phyloP scores from a whole-genome alignment of 2,329 filamentous ascomycete species.

The Claviceps sp. region DNA sequence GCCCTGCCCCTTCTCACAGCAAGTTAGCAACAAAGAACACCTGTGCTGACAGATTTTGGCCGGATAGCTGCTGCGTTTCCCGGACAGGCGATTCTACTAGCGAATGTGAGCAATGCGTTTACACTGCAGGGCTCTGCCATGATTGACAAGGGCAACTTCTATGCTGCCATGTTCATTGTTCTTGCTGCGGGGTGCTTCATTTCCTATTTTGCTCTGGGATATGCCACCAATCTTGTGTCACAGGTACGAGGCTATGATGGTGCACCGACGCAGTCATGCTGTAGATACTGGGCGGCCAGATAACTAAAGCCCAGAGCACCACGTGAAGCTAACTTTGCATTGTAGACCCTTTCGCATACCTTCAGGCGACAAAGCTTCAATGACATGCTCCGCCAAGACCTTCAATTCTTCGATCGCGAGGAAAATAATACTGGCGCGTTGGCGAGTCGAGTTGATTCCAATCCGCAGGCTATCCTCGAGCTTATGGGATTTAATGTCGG shows the following conservation, averaged over 20 bases:
- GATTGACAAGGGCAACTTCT: conserved; percentile 33
- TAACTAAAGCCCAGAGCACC: background rate
- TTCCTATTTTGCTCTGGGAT: conserved; percentile 28
- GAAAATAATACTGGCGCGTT: conserved; percentile 27
- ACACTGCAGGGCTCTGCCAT: conserved; percentile 18
- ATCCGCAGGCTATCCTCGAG: conserved; percentile 26
- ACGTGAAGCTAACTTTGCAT: background rate
- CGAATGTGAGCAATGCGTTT: conserved; percentile 28
- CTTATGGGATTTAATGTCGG: conserved; percentile 29
- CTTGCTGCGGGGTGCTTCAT: conserved; percentile 31
- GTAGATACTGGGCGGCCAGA: background rate
- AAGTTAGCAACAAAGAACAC: too few relatives aligned
- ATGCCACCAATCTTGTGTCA: conserved; percentile 20
- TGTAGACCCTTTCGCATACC: conserved; percentile 11
- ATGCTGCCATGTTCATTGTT: conserved; percentile 41
- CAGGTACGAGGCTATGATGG: conserved; percentile 7
- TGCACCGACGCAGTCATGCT: background rate
- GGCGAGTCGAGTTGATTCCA: conserved; percentile 21
- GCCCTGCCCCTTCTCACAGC: too few relatives aligned
- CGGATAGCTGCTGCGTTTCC: conserved; percentile 23
- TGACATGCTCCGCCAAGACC: conserved; percentile 25
- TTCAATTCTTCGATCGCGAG: conserved; percentile 27
- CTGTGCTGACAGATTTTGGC: too few relatives aligned
- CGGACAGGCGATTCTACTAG: conserved; percentile 29
- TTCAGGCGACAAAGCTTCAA: conserved; percentile 18